Conservation (phyloP, 257 asterid genomes). For the Nemophila menziesii region DNA sequence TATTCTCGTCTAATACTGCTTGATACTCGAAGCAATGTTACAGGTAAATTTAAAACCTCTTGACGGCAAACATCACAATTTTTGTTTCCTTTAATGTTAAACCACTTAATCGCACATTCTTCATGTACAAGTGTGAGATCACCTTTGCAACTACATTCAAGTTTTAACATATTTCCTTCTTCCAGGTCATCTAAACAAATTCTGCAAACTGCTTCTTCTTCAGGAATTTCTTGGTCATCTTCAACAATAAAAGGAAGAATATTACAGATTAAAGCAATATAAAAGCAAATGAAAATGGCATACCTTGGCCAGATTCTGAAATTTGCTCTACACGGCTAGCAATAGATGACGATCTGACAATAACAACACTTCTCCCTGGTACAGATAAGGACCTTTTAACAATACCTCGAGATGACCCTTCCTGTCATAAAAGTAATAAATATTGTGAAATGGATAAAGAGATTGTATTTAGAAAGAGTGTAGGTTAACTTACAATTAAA, state of each 20-base stretch:
- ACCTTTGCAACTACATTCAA: constrained; percentile 97
- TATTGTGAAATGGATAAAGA: too few species aligned
- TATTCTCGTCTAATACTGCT: constrained; percentile 26
- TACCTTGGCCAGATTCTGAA: constrained; percentile 52
- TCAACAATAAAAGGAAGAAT: constrained; percentile 24
- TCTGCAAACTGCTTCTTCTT: constrained; percentile 95
- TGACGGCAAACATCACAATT: constrained; percentile 70
- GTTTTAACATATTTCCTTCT: constrained; percentile 58
- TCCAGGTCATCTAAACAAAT: constrained; percentile 78
- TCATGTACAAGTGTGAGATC: constrained; percentile 62
- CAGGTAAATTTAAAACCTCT: constrained; percentile 78
- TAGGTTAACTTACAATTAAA: constrained; percentile 34
- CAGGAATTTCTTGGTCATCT: constrained; percentile 87
- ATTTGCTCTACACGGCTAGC: constrained; percentile 37
- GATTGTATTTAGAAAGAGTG: too few species aligned
- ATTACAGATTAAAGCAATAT: background rate
- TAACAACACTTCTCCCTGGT: constrained; percentile 54
- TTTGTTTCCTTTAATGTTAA: constrained; percentile 48
- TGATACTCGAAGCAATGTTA: constrained; percentile 62
- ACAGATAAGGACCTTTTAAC: constrained; percentile 85
- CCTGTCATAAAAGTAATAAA: too few species aligned
- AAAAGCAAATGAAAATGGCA: constrained; percentile 8
- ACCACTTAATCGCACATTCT: constrained; percentile 92
- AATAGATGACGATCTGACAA: constrained; percentile 68
- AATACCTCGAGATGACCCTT: constrained; percentile 26